Percentiles rank a stretch among this genome's conserved stretches.
These are phyloP conservation scores for Vitis amurensis DNA, from an alignment of 164 flowering plant species.

Conservation along the genomic window DNA sequence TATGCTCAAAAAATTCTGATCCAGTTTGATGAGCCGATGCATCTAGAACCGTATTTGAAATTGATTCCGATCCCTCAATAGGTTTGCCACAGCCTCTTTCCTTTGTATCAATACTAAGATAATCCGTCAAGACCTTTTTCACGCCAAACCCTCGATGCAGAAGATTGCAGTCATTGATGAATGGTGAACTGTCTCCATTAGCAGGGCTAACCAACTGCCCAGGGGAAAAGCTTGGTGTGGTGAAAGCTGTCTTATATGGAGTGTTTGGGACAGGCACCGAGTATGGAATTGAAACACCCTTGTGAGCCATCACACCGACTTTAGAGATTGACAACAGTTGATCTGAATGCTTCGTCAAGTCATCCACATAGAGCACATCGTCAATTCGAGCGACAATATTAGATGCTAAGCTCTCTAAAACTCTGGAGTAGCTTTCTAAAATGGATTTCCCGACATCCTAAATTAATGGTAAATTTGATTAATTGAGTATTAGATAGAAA, in stretches of 20 bases:
- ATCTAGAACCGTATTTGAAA: slow-evolving; percentile 1
- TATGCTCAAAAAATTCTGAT: slow-evolving; percentile 7
- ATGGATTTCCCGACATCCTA: slow-evolving; percentile 79
- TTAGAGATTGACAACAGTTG: slow-evolving; percentile 33
- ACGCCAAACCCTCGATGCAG: slow-evolving; percentile 40
- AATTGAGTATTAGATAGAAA: background rate
- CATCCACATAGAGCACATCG: slow-evolving; percentile 61
- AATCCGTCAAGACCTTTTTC: slow-evolving; percentile 53
- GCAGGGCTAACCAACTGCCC: slow-evolving; percentile 30
- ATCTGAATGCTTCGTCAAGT: slow-evolving; percentile 54
- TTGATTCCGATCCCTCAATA: slow-evolving; percentile 15
- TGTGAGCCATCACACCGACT: slow-evolving; percentile 34
- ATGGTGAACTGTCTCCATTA: slow-evolving; percentile 36
- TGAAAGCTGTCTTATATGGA: slow-evolving; percentile 37
- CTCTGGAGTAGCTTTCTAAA: slow-evolving; percentile 72
- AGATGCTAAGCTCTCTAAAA: slow-evolving; percentile 69
- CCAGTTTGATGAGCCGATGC: slow-evolving; percentile 7
- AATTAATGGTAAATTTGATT: background rate
- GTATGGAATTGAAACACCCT: slow-evolving; percentile 27
- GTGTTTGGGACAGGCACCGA: slow-evolving; percentile 38
- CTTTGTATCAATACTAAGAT: slow-evolving; percentile 36
- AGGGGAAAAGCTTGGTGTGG: slow-evolving; percentile 54
- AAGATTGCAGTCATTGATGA: slow-evolving; percentile 23
- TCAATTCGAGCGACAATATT: slow-evolving; percentile 69
- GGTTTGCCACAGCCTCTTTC: slow-evolving; percentile 15